Evolutionary conservation across 176 grass and related monocot genomes (phyloP).

Genomic region (Stipa capillata): DNA sequence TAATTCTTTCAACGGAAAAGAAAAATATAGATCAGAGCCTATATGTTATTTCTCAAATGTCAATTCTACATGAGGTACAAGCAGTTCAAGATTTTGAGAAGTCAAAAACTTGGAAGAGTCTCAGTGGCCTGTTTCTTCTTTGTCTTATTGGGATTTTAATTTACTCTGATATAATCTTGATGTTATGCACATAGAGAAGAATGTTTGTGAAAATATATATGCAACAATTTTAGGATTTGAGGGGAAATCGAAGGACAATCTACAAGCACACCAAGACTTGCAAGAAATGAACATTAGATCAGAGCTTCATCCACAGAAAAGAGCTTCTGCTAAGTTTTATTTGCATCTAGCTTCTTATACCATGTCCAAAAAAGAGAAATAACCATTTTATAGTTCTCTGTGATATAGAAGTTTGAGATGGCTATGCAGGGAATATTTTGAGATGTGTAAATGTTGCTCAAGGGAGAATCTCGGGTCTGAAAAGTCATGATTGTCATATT

Average conservation of each 20-base stretch:
- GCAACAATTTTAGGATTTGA: not conserved
- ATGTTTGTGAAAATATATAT: not conserved
- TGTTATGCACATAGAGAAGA: not conserved
- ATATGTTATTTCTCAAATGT: not conserved
- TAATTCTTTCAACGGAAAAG: not conserved
- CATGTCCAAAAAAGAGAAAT: not conserved
- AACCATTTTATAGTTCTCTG: not conserved
- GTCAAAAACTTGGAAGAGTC: no score
- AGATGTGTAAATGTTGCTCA: not conserved
- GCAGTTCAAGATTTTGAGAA: no score
- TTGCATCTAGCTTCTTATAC: not conserved
- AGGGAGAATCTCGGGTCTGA: not conserved
- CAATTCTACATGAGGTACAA: not conserved
- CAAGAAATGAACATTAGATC: not conserved
- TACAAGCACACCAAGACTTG: not conserved
- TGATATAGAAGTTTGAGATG: not conserved
- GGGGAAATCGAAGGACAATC: constrained; percentile 1
- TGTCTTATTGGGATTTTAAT: no score
- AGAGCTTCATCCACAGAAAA: not conserved
- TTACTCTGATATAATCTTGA: not conserved
- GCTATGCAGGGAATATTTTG: not conserved
- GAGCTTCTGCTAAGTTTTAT: not conserved
- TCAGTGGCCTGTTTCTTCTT: no score
- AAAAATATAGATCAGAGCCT: not conserved
- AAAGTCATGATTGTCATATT: not conserved